Evolutionary conservation across 2,329 filamentous ascomycete species (phyloP).

Genomic region (Pseudogymnoascus sp.): DNA sequence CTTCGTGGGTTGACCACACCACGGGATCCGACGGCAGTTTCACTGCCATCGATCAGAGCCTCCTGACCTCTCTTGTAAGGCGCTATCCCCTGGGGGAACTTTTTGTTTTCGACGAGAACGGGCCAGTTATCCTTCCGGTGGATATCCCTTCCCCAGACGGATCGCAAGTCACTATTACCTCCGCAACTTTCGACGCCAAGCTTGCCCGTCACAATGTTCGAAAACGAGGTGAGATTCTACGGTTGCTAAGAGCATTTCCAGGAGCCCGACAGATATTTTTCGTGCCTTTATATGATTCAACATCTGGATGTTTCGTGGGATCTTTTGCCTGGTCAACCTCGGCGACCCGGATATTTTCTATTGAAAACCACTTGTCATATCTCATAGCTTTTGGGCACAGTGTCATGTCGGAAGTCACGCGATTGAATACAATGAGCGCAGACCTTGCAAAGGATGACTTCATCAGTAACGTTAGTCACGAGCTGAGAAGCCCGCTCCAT

Average conservation of each 20-base stretch:
- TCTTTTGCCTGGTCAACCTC: constrained; percentile 25
- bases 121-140: neutral
- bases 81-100: neutral
- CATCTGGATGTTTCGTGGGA: constrained; percentile 19
- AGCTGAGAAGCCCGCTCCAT: constrained; percentile 23
- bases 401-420: constrained; percentile 21
- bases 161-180: neutral
- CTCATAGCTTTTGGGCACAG: constrained; percentile 21
- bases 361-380: constrained; percentile 20
- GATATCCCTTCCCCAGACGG: neutral
- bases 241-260: constrained; percentile 13
- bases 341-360: constrained; percentile 18
- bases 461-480: constrained; percentile 23
- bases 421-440: constrained; percentile 19
- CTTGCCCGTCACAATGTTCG: constrained; percentile 6
- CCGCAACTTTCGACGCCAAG: neutral
- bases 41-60: constrained; percentile 14
- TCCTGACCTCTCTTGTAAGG: neutral
- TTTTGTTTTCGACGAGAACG: neutral
- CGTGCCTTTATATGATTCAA: constrained; percentile 25
- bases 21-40: constrained; percentile 10
- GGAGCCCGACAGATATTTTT: constrained; percentile 24
- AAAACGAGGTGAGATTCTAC: neutral
- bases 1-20: constrained; percentile 15
- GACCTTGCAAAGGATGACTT: constrained; percentile 23